phyloP scores from a whole-genome alignment of 1,139 yeast genomes.

The Saccharomycopsis hybrid region DNA sequence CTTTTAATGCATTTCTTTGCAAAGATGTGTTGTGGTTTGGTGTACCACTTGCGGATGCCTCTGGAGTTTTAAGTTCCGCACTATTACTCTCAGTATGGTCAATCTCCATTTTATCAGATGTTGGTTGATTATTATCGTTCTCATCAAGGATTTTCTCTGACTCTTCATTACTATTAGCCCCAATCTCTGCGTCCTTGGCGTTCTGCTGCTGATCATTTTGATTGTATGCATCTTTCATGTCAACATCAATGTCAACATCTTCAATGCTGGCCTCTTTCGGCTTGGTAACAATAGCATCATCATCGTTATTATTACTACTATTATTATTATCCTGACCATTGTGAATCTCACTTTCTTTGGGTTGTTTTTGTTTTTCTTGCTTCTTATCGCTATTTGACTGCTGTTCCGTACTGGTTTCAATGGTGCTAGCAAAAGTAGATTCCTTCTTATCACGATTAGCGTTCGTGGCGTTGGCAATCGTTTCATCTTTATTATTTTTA shows the following conservation, averaged over 20 bases:
- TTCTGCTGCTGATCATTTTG: no score
- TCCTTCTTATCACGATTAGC: neutral
- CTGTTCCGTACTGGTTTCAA: neutral
- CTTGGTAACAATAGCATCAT: no score
- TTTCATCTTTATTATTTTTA: neutral
- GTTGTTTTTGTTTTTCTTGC: neutral
- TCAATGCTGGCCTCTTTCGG: neutral
- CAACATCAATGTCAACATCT: neutral
- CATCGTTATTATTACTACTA: no score
- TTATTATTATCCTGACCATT: neutral
- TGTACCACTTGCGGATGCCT: no score
- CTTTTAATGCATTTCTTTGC: no score
- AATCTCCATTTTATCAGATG: neutral
- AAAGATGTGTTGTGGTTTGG: no score
- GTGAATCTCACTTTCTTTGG: neutral
- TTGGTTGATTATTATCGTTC: no score
- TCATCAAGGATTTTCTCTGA: no score
- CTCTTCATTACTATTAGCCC: no score
- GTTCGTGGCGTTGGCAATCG: neutral
- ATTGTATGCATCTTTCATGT: neutral
- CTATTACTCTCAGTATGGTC: no score
- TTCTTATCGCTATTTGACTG: neutral
- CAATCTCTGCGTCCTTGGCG: no score
- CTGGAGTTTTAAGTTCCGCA: no score
- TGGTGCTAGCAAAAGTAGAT: neutral